Evolutionary conservation across 1,284 basidiomycete genomes (phyloP), one percentile per base, ranked within the genome.

Genomic region (Earliella scabrosa): DNA sequence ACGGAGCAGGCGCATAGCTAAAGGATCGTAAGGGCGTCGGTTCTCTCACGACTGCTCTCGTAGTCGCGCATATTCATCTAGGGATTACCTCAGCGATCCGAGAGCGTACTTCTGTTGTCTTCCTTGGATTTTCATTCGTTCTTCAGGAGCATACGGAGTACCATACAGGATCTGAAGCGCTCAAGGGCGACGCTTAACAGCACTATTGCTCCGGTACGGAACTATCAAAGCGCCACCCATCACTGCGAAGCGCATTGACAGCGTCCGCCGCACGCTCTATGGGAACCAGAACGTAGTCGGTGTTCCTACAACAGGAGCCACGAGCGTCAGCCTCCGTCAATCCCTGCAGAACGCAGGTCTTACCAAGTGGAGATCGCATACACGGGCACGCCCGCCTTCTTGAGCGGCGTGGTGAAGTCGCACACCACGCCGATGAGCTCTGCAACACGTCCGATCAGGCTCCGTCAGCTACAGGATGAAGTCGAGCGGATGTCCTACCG

Each of bases 291-390:
- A 88, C 68, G 63, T 83, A 86, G 63, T 87, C 85, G 3, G 85
- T 86, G 66, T 86, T 82, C 83, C 85, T 87, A 52, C 31, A 14
- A 26, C 11, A 45, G 20, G 10, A 29, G 13, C 8, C 41, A 31
- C 4, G 13, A 10, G 13, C 32, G 21, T 27, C 10, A 14, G 40
- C 58, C 43, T 54, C 18, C 18, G n/a, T 1, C n/a, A 10, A 10
- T 36, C 11, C 41, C 18, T 38, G 1, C 18, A 43, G 36, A 27
- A 24, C 26, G 18, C 31, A 21, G 24, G 23, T 20, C 76, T 62
- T 62, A 87, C 87, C 85, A 91, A n/a, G 88, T 90, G 10, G 87
- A 89, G 26, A 87, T 60, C 10, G 80, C 83, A 66, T 87, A 90
- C 5, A 91, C 78, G 1, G 80, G 79, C 1, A 90, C 73, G 40